A percentile compares a stretch with the other conserved stretches of the same genome.
These are phyloP conservation scores for Rhizomucor miehei DNA, from an alignment of 371 early-diverging fungal species.

Conservation along the genomic window DNA sequence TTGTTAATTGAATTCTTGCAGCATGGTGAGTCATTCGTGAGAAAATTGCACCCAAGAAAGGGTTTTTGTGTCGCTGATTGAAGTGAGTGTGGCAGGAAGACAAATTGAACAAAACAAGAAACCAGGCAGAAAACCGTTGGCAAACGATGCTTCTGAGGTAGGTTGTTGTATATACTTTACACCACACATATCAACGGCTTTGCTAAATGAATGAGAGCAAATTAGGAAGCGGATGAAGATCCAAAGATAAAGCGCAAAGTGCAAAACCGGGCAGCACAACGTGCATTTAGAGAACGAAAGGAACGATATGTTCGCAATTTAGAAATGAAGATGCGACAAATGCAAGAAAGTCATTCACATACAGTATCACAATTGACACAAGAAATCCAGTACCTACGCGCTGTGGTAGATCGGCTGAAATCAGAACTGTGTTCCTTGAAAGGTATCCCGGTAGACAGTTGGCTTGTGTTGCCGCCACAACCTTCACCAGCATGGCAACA, in stretches of 20 bases:
- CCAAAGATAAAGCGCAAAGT: conserved; percentile 51
- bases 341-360: conserved; percentile 47
- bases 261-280: conserved; percentile 69
- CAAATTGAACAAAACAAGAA: neutral
- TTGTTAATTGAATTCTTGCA: neutral
- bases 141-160: neutral
- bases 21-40: neutral
- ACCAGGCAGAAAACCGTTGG: neutral
- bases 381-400: conserved; percentile 40
- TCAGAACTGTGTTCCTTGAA: conserved; percentile 36
- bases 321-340: conserved; percentile 58
- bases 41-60: no score
- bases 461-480: neutral
- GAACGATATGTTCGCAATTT: conserved; percentile 69
- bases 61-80: neutral
- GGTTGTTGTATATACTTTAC: neutral
- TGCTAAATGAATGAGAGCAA: neutral
- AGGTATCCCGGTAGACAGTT: conserved; percentile 17
- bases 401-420: conserved; percentile 32
- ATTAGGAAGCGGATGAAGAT: conserved; percentile 12
- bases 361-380: conserved; percentile 28
- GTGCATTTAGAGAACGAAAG: conserved; percentile 73
- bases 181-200: neutral
- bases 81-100: neutral
- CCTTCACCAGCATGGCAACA: neutral